Evolutionary conservation across 352 stramenopile genomes (phyloP).

Genomic region (Pythium biforme): DNA sequence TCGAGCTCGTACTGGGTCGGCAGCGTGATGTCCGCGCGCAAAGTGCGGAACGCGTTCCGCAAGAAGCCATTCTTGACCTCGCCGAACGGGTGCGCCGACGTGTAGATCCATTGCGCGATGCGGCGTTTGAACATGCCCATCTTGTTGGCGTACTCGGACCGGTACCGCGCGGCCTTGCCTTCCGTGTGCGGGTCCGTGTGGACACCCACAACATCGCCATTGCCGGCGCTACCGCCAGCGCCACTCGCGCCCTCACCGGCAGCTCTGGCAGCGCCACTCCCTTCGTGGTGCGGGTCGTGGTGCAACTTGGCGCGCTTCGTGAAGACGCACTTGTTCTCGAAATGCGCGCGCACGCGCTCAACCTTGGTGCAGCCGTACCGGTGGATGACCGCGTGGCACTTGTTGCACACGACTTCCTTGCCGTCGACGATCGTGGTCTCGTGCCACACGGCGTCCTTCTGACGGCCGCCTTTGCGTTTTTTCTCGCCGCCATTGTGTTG

Average conservation of each 20-base stretch:
- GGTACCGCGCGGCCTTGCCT: conserved; percentile 18
- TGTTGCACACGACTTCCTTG: conserved; percentile 72
- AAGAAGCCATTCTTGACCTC: conserved; percentile 46
- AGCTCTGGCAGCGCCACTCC: too few relatives aligned
- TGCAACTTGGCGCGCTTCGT: conserved; percentile 27
- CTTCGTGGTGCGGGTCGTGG: conserved; percentile 2
- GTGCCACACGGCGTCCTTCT: conserved; percentile 55
- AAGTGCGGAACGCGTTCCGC: conserved; percentile 36
- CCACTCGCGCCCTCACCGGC: too few relatives aligned
- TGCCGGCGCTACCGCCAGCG: too few relatives aligned
- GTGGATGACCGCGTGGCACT: conserved; percentile 62
- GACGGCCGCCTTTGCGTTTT: conserved; percentile 54
- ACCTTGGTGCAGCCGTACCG: conserved; percentile 68
- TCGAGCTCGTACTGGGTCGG: conserved; percentile 58
- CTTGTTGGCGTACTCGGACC: conserved; percentile 44
- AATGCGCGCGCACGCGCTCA: conserved; percentile 68
- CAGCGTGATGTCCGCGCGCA: conserved; percentile 41
- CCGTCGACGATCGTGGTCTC: conserved; percentile 51
- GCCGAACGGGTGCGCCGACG: conserved; percentile 51
- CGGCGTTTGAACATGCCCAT: conserved; percentile 59
- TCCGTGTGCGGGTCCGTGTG: conserved; percentile 6
- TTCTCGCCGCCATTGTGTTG: conserved; percentile 21
- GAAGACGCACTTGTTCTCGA: conserved; percentile 55
- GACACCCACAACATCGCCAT: conserved; percentile 12
- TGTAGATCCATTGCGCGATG: conserved; percentile 64